Percentiles rank a stretch among this genome's conserved stretches.
phyloP scores from a whole-genome alignment of 495 filamentous ascomycete genomes.

The Neurospora sp. region DNA sequence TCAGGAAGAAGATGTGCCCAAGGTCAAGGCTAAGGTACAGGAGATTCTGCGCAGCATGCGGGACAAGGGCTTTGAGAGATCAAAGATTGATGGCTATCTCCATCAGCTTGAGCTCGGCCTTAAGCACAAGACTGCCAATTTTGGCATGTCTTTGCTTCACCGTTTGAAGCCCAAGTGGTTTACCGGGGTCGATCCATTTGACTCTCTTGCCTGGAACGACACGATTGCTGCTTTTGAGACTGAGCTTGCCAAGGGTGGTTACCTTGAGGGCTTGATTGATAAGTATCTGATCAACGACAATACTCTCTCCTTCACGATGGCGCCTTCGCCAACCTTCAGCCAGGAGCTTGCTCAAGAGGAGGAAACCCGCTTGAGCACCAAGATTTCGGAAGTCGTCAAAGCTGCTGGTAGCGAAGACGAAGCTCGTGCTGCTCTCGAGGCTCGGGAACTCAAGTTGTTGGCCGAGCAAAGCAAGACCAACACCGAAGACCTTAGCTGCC shows the following conservation, averaged over 20 bases:
- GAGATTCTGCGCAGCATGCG: slow-evolving; percentile 56
- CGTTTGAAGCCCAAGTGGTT: slow-evolving; percentile 86
- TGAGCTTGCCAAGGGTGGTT: slow-evolving; percentile 57
- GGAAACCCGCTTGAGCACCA: slow-evolving; percentile 52
- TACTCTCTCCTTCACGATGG: slow-evolving; percentile 90
- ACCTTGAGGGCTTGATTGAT: slow-evolving; percentile 75
- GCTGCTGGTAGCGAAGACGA: slow-evolving; percentile 59
- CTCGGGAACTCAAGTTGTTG: slow-evolving; percentile 70
- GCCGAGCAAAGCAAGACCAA: slow-evolving; percentile 73
- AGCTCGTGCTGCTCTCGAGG: slow-evolving; percentile 57
- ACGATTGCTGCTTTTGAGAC: slow-evolving; percentile 71
- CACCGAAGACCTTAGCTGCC: slow-evolving; percentile 71
- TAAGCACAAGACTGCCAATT: slow-evolving; percentile 91
- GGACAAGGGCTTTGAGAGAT: slow-evolving; percentile 68
- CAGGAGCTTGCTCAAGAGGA: slow-evolving; percentile 72
- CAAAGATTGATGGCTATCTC: slow-evolving; percentile 85
- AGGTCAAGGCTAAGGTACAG: slow-evolving; percentile 61
- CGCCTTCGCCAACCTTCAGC: slow-evolving; percentile 63
- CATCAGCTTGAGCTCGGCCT: slow-evolving; percentile 85
- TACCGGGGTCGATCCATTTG: slow-evolving; percentile 85
- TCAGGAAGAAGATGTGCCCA: slow-evolving; percentile 62
- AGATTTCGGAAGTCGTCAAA: slow-evolving; percentile 58
- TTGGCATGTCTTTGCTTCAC: slow-evolving; percentile 85
- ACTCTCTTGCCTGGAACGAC: slow-evolving; percentile 81
- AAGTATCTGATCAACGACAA: slow-evolving; percentile 85